Evolutionary conservation across 2,329 filamentous ascomycete species (phyloP), one percentile per base, ranked within the genome.

Genomic region (Pezicula neosporulosa): DNA sequence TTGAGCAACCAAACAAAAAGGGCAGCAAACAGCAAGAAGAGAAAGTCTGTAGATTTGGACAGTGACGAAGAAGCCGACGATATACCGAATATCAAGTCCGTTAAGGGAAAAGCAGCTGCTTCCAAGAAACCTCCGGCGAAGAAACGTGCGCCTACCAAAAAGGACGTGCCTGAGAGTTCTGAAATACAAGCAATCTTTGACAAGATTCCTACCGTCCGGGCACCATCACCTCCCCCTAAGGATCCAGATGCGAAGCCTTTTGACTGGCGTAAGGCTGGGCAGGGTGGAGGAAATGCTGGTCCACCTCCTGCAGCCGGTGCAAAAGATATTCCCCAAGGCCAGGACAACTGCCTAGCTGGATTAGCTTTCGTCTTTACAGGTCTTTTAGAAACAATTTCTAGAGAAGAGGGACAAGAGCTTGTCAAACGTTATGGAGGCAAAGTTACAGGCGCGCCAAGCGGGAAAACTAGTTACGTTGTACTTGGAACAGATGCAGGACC

Each of bases 381-480:
- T 21, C 78, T 97, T 21, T 75, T 97, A 37, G 81, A 89, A 54
- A 85, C 82, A 0, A 81, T 97, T 51, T 85, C 88, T 42, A 85
- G 94, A 54, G 91, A 96, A 6, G 91, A 96, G 61, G 93, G 83
- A 1, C 86, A 92, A 58, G 85, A 81, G 41, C 75, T 99, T 16
- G 90, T 97, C 51, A 99, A 99, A 69, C 84, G 86, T 56, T 95
- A 97, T 67, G 95, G 94, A 39, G 94, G 94, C 48, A 97, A 96
- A 70, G 85, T 96, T 21, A 96, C 87, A 9, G 77, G 76, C 9
- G 86, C 83, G 5, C 94, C 95, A 18, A 97, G 93, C 66, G 88
- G 86, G 64, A 97, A 96, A 70, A 99, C 95, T 1, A 94, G 81
- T 63, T 99, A 90, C 65, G 91, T 99, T 43, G 89, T 99, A 15